A percentile compares a stretch with the other conserved stretches of the same genome.
phyloP scores from a whole-genome alignment of 1,139 yeast species.

The Lodderomyces parapsilosis region DNA sequence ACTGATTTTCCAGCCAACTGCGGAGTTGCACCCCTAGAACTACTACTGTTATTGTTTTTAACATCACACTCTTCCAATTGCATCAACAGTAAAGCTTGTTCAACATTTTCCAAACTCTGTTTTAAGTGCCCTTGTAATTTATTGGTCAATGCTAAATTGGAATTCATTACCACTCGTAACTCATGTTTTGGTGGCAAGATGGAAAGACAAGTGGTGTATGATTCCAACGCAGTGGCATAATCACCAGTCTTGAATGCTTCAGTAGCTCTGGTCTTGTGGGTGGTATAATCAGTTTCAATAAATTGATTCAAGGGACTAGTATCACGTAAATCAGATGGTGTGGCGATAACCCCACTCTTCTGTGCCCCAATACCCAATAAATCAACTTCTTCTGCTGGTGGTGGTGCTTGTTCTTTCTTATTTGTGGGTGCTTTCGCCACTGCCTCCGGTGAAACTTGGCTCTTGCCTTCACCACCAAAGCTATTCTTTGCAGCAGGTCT shows the following conservation, averaged over 20 bases:
- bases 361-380: conserved; percentile 19
- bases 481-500: conserved; percentile 3
- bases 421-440: not conserved
- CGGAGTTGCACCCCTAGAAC: not conserved
- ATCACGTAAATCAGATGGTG: conserved; percentile 12
- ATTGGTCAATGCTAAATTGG: conserved; percentile 74
- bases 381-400: conserved; percentile 21
- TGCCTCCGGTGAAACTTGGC: not conserved
- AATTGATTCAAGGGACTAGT: conserved; percentile 34
- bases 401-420: not conserved
- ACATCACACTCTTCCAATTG: conserved; percentile 27
- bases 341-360: not conserved
- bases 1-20: conserved; percentile 51
- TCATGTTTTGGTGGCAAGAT: conserved; percentile 67
- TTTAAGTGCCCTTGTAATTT: conserved; percentile 75
- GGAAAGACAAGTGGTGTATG: conserved; percentile 60
- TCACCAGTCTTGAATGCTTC: conserved; percentile 78
- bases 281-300: conserved; percentile 51
- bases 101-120: conserved; percentile 54
- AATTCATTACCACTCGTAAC: conserved; percentile 62
- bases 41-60: conserved; percentile 11
- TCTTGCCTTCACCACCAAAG: not conserved
- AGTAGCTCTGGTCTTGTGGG: conserved; percentile 60
- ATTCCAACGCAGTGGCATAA: conserved; percentile 61
- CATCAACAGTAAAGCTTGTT: conserved; percentile 58